Conservation (phyloP, 2,329 filamentous ascomycete genomes). For the Talaromyces atroroseus region DNA sequence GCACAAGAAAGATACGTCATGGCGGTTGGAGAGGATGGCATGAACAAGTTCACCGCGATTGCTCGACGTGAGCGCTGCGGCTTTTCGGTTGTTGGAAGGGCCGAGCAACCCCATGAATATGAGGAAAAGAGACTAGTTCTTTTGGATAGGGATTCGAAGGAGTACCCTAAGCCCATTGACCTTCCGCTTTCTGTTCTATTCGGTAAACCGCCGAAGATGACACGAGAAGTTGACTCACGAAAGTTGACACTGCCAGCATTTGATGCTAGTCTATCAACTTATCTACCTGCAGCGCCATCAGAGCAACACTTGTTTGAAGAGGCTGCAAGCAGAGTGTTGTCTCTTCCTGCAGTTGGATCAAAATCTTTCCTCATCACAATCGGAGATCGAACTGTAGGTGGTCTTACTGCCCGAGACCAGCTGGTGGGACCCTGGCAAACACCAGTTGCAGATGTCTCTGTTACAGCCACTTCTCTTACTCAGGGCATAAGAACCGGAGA, state of each 20-base stretch:
- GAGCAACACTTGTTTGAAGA: constrained; percentile 52
- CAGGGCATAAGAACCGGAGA: constrained; percentile 73
- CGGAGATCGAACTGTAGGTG: constrained; percentile 85
- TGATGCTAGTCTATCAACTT: constrained; percentile 65
- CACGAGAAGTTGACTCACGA: constrained; percentile 65
- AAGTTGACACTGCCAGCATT: constrained; percentile 65
- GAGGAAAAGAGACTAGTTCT: constrained; percentile 71
- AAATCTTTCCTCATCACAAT: constrained; percentile 98
- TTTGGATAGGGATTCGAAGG: constrained; percentile 70
- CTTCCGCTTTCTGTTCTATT: constrained; percentile 85
- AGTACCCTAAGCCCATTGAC: constrained; percentile 75
- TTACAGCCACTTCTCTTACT: constrained; percentile 77
- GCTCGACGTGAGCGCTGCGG: constrained; percentile 78
- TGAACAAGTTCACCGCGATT: constrained; percentile 68
- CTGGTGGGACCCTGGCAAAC: constrained; percentile 97
- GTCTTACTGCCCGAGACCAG: constrained; percentile 81
- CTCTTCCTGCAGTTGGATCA: constrained; percentile 84
- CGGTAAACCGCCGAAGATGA: constrained; percentile 78
- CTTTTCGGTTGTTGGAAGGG: constrained; percentile 83
- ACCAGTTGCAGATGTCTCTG: constrained; percentile 88
- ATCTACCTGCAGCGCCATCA: constrained; percentile 53
- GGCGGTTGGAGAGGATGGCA: constrained; percentile 71
- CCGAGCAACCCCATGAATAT: constrained; percentile 54
- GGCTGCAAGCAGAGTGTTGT: constrained; percentile 75
- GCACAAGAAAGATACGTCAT: constrained; percentile 95